These are phyloP conservation scores for Aspergillus bertholletiae DNA, from an alignment of 495 filamentous ascomycete genomes.

Conservation along the genomic window DNA sequence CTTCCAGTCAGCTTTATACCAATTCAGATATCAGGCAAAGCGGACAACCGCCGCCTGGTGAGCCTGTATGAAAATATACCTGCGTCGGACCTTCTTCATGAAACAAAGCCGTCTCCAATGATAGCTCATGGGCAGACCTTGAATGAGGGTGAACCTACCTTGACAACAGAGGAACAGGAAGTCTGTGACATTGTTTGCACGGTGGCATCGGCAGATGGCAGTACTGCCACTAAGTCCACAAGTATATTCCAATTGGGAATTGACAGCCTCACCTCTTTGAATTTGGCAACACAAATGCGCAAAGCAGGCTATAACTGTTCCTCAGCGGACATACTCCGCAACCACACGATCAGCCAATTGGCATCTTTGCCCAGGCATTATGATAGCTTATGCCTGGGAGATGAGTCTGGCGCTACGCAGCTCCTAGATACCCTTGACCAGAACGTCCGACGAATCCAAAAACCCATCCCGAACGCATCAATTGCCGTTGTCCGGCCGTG, in stretches of 20 bases:
- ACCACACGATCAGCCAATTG: constrained; percentile 54
- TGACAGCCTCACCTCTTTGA: constrained; percentile 31
- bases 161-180: neutral
- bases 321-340: constrained; percentile 61
- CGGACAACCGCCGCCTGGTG: constrained; percentile 26
- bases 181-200: neutral
- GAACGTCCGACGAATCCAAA: neutral
- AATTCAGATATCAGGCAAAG: constrained; percentile 31
- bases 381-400: too few relatives aligned
- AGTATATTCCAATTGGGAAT: constrained; percentile 31
- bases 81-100: constrained; percentile 1
- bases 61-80: constrained; percentile 15
- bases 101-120: neutral
- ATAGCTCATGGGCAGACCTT: neutral
- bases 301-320: constrained; percentile 49
- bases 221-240: constrained; percentile 18
- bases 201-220: neutral
- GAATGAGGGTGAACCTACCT: neutral
- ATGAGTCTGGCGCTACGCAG: constrained; percentile 1
- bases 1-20: constrained; percentile 24
- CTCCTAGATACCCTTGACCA: neutral
- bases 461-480: neutral
- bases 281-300: constrained; percentile 59
- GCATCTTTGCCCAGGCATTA: constrained; percentile 6
- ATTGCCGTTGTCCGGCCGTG: constrained; percentile 1